Evolutionary conservation across 2,329 filamentous ascomycete species (phyloP).

Genomic region (Talaromyces funiculosus): DNA sequence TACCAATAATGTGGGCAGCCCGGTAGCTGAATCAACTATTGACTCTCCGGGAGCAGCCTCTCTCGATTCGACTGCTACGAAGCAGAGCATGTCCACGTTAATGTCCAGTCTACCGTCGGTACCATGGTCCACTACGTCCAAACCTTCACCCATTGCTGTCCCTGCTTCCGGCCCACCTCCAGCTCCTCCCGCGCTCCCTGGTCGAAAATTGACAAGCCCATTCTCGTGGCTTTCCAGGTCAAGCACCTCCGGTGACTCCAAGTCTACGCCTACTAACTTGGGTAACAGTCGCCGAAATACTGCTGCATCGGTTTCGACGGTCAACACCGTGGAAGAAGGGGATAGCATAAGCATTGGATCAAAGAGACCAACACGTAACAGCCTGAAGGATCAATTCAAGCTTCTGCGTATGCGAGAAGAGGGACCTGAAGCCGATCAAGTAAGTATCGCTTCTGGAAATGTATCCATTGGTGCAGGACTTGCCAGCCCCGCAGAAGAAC

Average conservation of each 20-base stretch:
- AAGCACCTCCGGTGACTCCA: constrained; percentile 46
- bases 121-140: constrained; percentile 20
- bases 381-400: constrained; percentile 73
- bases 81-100: constrained; percentile 43
- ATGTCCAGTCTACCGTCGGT: constrained; percentile 62
- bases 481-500: constrained; percentile 46
- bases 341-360: constrained; percentile 45
- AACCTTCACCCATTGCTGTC: constrained; percentile 27
- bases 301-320: constrained; percentile 69
- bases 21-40: constrained; percentile 22
- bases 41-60: constrained; percentile 28
- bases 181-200: constrained; percentile 36
- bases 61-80: constrained; percentile 27
- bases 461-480: constrained; percentile 39
- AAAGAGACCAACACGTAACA: constrained; percentile 52
- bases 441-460: constrained; percentile 43
- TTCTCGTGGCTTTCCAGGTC: constrained; percentile 77
- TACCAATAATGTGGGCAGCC: constrained; percentile 23
- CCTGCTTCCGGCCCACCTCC: constrained; percentile 35
- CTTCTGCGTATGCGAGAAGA: constrained; percentile 70
- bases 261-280: constrained; percentile 51
- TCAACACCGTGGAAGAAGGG: constrained; percentile 69
- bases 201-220: constrained; percentile 75
- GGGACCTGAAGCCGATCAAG: constrained; percentile 55
- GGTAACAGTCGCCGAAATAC: constrained; percentile 61